phyloP scores from a whole-genome alignment of 345 rosid genomes.

The Lagerstroemia speciosa region DNA sequence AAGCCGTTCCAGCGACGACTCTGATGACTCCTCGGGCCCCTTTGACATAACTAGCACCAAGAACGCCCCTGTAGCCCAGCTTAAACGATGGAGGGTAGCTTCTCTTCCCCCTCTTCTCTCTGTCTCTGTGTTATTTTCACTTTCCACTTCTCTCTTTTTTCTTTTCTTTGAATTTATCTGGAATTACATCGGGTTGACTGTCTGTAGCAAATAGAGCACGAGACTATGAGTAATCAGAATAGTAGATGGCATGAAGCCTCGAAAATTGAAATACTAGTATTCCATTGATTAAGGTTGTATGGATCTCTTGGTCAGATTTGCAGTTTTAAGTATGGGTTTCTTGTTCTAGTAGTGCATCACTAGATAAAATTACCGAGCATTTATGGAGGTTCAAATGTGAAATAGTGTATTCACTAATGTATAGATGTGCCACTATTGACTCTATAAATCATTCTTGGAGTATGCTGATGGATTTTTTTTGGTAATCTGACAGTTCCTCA shows the following conservation, averaged over 20 bases:
- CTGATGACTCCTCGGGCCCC: conserved; percentile 29
- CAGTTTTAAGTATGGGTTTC: no score
- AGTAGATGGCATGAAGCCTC: not conserved
- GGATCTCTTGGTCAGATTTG: no score
- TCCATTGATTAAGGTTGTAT: not conserved
- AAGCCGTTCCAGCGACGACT: conserved; percentile 16
- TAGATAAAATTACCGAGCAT: not conserved
- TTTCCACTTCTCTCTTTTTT: not conserved
- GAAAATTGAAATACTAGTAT: not conserved
- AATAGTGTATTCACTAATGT: not conserved
- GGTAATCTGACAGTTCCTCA: not conserved
- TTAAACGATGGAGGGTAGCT: conserved; percentile 82
- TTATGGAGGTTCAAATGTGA: no score
- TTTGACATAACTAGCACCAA: conserved; percentile 60
- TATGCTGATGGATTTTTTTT: not conserved
- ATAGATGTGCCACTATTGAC: not conserved
- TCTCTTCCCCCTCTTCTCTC: conserved; percentile 1
- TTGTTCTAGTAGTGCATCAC: not conserved
- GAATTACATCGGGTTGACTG: no score
- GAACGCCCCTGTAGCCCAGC: conserved; percentile 54
- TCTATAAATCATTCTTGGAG: not conserved
- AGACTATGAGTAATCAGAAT: not conserved
- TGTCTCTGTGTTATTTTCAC: not conserved
- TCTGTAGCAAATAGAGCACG: not conserved
- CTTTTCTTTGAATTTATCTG: no score